These are phyloP conservation scores for Magnaporthales sp. DNA, from an alignment of 2,329 filamentous ascomycete species.

Conservation along the genomic window DNA sequence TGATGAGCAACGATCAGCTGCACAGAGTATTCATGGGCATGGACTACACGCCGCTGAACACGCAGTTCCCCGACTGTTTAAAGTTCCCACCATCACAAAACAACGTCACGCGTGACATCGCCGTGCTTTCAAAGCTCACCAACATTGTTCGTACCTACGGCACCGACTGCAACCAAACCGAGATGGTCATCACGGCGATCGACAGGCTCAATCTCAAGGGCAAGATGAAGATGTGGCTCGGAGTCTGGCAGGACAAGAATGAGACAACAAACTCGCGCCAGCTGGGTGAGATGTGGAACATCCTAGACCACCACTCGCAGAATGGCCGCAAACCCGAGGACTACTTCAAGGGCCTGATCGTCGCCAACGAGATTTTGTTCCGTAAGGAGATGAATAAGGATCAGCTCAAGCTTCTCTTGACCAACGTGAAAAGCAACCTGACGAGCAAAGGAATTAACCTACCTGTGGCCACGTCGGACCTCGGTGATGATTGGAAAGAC, in stretches of 20 bases:
- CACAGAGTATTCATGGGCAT: constrained; percentile 94
- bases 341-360: constrained; percentile 75
- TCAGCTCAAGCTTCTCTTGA: constrained; percentile 55
- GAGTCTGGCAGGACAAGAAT: constrained; percentile 86
- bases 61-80: constrained; percentile 81
- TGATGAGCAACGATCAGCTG: constrained; percentile 72
- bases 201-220: constrained; percentile 61
- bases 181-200: constrained; percentile 84
- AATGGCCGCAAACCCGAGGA: constrained; percentile 20
- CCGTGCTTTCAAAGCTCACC: constrained; percentile 82
- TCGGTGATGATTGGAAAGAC: constrained; percentile 80
- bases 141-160: constrained; percentile 85
- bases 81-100: constrained; percentile 77
- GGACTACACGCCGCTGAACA: constrained; percentile 88
- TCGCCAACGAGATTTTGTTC: constrained; percentile 73
- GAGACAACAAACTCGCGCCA: constrained; percentile 77
- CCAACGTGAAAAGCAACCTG: constrained; percentile 63
- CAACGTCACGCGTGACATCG: constrained; percentile 86
- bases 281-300: constrained; percentile 72
- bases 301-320: constrained; percentile 59
- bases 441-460: constrained; percentile 57
- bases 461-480: constrained; percentile 77
- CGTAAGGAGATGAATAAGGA: constrained; percentile 63
- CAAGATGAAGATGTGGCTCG: constrained; percentile 81
- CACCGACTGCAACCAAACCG: constrained; percentile 94